A percentile compares a stretch with the other conserved stretches of the same genome.
Evolutionary conservation across 306 rosid species (phyloP).

Genomic region (Dalbergia cochinchinensis): DNA sequence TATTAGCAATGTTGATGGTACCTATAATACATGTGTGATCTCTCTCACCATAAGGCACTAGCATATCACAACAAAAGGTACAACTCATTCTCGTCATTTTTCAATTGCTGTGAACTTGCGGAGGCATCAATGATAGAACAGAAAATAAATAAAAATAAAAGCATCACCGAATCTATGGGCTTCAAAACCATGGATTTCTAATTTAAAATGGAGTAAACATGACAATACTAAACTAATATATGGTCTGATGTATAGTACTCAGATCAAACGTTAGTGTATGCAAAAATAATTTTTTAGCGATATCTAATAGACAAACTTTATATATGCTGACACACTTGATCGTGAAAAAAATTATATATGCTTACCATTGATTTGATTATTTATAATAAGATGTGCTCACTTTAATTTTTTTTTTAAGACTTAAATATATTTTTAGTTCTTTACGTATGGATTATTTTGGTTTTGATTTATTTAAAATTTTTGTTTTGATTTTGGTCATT

Average conservation of each 20-base stretch:
- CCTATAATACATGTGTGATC: neutral
- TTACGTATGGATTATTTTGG: no score
- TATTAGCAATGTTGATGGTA: slow-evolving; percentile 5
- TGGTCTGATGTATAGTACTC: neutral
- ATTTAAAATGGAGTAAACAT: slow-evolving; percentile 22
- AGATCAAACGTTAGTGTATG: neutral
- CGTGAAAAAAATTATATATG: no score
- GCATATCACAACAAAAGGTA: neutral
- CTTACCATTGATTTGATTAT: no score
- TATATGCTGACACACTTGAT: neutral
- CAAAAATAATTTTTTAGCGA: no score
- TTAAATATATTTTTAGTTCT: no score
- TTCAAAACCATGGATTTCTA: slow-evolving; percentile 37
- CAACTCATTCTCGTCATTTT: slow-evolving; percentile 36
- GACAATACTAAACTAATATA: neutral
- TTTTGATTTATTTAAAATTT: no score
- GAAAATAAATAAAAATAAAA: neutral
- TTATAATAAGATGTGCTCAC: no score
- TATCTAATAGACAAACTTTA: neutral
- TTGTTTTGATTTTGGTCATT: no score
- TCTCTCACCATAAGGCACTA: slow-evolving; percentile 1
- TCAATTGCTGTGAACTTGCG: neutral
- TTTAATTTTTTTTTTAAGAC: no score
- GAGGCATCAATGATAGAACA: slow-evolving; percentile 29
- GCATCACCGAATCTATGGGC: slow-evolving; percentile 45